A percentile compares a stretch with the other conserved stretches of the same genome.
Conservation (phyloP, 2,329 filamentous ascomycete genomes). For the Hymenotorrendiella dingleyae region DNA sequence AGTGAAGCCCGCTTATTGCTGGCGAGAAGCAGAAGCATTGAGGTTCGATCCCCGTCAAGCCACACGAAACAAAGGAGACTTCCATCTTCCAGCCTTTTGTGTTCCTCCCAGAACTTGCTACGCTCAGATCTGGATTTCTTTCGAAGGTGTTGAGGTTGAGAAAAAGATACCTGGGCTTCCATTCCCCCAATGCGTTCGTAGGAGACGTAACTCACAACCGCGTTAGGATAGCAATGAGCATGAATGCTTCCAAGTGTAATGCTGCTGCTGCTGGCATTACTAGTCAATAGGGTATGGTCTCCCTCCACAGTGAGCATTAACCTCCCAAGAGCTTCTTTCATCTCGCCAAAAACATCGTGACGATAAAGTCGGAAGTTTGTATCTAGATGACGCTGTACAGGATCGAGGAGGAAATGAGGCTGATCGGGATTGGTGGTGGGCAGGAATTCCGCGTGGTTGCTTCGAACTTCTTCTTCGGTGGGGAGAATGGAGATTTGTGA, state of each 20-base stretch:
- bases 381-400: constrained; percentile 21
- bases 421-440: constrained; percentile 34
- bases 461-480: constrained; percentile 31
- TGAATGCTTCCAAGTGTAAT: constrained; percentile 15
- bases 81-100: constrained; percentile 19
- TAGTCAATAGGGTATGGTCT: constrained; percentile 13
- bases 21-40: constrained; percentile 11
- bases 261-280: too few species aligned
- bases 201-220: constrained; percentile 10
- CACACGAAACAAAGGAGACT: constrained; percentile 16
- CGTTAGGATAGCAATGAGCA: constrained; percentile 28
- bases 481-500: constrained; percentile 30
- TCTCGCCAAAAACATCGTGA: constrained; percentile 47
- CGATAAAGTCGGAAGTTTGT: constrained; percentile 28
- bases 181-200: constrained; percentile 33
- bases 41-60: constrained; percentile 6
- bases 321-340: constrained; percentile 39
- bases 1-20: constrained; percentile 18
- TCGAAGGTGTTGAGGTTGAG: constrained; percentile 33
- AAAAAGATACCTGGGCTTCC: constrained; percentile 39
- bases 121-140: constrained; percentile 14
- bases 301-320: constrained; percentile 19
- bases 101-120: constrained; percentile 19
- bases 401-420: constrained; percentile 36
- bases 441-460: constrained; percentile 38